Conservation (phyloP, 108 stramenopile species). For the Halocafeteria seosinensis region DNA sequence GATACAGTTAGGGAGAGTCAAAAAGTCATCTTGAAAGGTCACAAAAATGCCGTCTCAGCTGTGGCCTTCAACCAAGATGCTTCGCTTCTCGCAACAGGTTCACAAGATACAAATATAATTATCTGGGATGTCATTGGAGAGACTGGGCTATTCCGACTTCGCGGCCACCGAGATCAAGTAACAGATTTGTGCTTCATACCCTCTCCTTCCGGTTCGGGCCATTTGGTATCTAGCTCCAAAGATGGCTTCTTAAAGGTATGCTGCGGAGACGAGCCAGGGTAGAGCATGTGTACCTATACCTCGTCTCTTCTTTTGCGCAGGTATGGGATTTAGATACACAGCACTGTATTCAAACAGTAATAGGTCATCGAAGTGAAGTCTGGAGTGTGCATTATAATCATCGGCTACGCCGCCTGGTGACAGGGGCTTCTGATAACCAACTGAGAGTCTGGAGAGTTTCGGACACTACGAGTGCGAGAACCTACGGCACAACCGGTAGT, state of each 20-base stretch:
- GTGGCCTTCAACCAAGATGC: constrained; percentile 36
- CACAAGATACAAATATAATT: constrained; percentile 60
- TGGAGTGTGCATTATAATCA: constrained; percentile 20
- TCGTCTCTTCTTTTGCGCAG: no score
- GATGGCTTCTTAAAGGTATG: constrained; percentile 91
- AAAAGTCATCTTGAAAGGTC: constrained; percentile 7
- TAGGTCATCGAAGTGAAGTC: constrained; percentile 66
- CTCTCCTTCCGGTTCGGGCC: constrained; percentile 1
- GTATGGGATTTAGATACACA: constrained; percentile 88
- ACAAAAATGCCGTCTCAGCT: constrained; percentile 19
- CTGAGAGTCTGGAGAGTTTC: not conserved
- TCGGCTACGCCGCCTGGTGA: not conserved
- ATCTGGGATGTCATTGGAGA: constrained; percentile 84
- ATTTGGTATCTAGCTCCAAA: constrained; percentile 52
- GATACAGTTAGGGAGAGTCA: not conserved
- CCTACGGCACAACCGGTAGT: no score
- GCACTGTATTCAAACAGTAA: constrained; percentile 84
- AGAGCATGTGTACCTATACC: no score
- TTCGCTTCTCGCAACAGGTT: constrained; percentile 34
- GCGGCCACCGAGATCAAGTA: constrained; percentile 72
- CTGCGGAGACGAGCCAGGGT: no score
- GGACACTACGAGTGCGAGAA: no score
- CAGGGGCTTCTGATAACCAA: not conserved
- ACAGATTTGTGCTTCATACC: constrained; percentile 62
- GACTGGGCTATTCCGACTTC: constrained; percentile 65